A percentile compares a stretch with the other conserved stretches of the same genome.
These are phyloP conservation scores for Monascus ruber DNA, from an alignment of 2,329 filamentous ascomycete genomes.

Conservation along the genomic window DNA sequence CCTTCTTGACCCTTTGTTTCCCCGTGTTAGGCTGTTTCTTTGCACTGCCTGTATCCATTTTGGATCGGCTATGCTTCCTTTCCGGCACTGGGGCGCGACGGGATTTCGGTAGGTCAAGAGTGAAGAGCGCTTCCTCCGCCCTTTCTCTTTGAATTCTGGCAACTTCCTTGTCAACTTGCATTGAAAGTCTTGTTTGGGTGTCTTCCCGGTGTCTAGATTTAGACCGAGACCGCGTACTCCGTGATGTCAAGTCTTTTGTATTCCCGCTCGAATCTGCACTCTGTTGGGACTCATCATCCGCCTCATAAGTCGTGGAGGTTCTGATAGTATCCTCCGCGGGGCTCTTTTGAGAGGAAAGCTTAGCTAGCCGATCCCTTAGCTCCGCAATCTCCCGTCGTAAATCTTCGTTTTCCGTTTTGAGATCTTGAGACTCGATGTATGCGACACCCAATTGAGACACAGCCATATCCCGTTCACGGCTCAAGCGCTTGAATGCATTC, in stretches of 20 bases:
- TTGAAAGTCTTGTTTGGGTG: conserved; percentile 20
- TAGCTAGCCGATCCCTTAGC: conserved; percentile 25
- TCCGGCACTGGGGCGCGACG: conserved; percentile 12
- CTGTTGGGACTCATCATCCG: conserved; percentile 18
- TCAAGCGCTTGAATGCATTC: conserved; percentile 42
- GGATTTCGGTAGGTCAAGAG: conserved; percentile 19
- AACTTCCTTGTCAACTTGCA: conserved; percentile 26
- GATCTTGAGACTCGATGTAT: conserved; percentile 40
- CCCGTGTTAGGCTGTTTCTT: conserved; percentile 26
- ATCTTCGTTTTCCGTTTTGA: conserved; percentile 29
- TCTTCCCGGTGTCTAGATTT: conserved; percentile 16
- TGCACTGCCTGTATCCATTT: conserved; percentile 7
- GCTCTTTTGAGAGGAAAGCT: conserved; percentile 11
- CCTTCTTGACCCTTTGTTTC: conserved; percentile 29
- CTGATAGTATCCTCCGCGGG: conserved; percentile 17
- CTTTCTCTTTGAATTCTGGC: conserved; percentile 25
- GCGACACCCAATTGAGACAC: conserved; percentile 47
- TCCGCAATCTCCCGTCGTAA: conserved; percentile 27
- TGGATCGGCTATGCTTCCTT: conserved; percentile 10
- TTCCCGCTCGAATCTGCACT: conserved; percentile 17
- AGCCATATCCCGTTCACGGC: conserved; percentile 46
- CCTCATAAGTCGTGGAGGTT: conserved; percentile 9
- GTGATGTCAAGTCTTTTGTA: conserved; percentile 18
- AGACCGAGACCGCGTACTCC: conserved; percentile 16
- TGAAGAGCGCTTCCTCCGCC: conserved; percentile 28